Percentiles rank a stretch among this genome's conserved stretches.
Evolutionary conservation across 1,139 yeast genomes (phyloP).

Genomic region (Debaryomyces coudertii): DNA sequence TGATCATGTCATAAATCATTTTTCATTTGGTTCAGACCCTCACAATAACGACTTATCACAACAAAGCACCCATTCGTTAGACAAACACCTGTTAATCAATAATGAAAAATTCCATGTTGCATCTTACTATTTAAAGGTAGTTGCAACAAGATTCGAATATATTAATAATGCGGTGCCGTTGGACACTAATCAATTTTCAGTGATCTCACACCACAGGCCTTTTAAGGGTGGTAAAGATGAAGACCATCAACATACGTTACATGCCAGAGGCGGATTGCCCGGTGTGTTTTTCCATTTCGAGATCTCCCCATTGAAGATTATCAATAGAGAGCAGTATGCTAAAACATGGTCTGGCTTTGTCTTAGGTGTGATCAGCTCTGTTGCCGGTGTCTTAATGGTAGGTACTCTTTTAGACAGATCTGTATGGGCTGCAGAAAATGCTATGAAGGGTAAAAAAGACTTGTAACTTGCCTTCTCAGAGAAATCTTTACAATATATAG

Average conservation of each 20-base stretch:
- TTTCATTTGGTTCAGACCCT: slow-evolving; percentile 78
- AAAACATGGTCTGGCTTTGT: slow-evolving; percentile 86
- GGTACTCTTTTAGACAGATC: slow-evolving; percentile 88
- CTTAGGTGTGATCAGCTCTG: slow-evolving; percentile 81
- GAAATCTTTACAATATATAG: neutral
- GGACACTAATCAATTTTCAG: slow-evolving; percentile 93
- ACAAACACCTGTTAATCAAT: slow-evolving; percentile 48
- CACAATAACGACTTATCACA: slow-evolving; percentile 22
- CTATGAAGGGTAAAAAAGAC: slow-evolving; percentile 72
- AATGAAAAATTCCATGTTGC: slow-evolving; percentile 64
- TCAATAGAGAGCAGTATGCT: slow-evolving; percentile 77
- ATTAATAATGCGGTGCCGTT: slow-evolving; percentile 48
- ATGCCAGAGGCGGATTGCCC: slow-evolving; percentile 86
- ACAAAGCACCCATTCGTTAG: slow-evolving; percentile 70
- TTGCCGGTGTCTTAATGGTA: slow-evolving; percentile 92
- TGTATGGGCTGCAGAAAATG: slow-evolving; percentile 87
- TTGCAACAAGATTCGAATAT: slow-evolving; percentile 82
- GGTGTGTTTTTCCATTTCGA: slow-evolving; percentile 89
- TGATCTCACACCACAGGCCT: slow-evolving; percentile 89
- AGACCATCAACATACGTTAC: slow-evolving; percentile 87
- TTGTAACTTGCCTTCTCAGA: slow-evolving; percentile 20
- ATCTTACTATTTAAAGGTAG: slow-evolving; percentile 85
- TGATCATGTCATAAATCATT: slow-evolving; percentile 75
- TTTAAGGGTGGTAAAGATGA: slow-evolving; percentile 83
- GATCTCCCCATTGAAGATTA: slow-evolving; percentile 89